Percentiles rank a stretch among this genome's conserved stretches.
These are phyloP conservation scores for Gynostemma pentaphyllum DNA, from an alignment of 306 rosid species.

Conservation along the genomic window DNA sequence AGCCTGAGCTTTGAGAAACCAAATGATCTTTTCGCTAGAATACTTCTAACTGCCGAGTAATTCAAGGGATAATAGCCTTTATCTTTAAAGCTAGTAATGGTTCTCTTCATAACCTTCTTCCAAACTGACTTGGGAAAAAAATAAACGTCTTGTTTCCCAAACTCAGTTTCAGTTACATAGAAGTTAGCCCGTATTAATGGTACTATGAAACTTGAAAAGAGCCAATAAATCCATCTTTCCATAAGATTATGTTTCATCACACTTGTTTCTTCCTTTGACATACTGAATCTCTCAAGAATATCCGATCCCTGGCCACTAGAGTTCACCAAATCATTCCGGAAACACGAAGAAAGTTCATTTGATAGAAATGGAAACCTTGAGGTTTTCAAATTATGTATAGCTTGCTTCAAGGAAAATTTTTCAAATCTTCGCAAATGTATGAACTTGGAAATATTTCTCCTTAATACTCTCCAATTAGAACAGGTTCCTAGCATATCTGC, in stretches of 20 bases:
- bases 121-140: conserved; percentile 66
- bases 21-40: conserved; percentile 51
- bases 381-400: conserved; percentile 50
- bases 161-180: conserved; percentile 71
- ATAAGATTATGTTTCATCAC: conserved; percentile 41
- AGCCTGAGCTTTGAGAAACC: conserved; percentile 89
- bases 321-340: conserved; percentile 21
- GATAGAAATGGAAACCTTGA: conserved; percentile 55
- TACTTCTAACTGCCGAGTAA: conserved; percentile 39
- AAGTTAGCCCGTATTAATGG: conserved; percentile 82
- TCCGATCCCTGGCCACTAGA: conserved; percentile 16
- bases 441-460: conserved; percentile 65
- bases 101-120: conserved; percentile 48
- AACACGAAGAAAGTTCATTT: conserved; percentile 24
- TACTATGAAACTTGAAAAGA: conserved; percentile 53
- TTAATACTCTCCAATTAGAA: conserved; percentile 63
- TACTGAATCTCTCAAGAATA: conserved; percentile 15
- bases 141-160: conserved; percentile 55
- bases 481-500: conserved; percentile 61
- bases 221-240: conserved; percentile 83
- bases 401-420: conserved; percentile 50
- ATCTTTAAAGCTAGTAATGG: conserved; percentile 41
- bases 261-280: conserved; percentile 27
- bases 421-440: conserved; percentile 62
- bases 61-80: conserved; percentile 39